Base-by-base conservation (phyloP, 2,329 filamentous ascomycete species). In the Penicillium digitatum region DNA sequence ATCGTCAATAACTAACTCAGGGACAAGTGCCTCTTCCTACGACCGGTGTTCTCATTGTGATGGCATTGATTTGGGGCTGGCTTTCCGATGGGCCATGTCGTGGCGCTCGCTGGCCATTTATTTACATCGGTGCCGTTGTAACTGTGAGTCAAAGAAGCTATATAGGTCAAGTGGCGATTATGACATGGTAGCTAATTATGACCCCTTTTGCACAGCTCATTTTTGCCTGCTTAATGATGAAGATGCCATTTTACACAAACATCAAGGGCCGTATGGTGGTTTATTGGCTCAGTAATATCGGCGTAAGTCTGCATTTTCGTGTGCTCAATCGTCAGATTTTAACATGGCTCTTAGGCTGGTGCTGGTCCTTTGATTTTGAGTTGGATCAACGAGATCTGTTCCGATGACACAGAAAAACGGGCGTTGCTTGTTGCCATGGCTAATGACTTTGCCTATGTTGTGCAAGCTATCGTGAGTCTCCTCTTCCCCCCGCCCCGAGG, bases 311-410 rank as follows among this genome's bases (percentile, higher is more conserved):
- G 32, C 12, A 0, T 27, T 29, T 27, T 26, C 10, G 12, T 5
- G 9, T 8, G 1, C 31, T 22, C 18, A 10, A n/a, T 7, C 4
- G 3, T 31, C 12, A 37, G 11, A 20, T 29, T 1, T 5, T 48
- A 16, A 48, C 22, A 14, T 1, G 8, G 5, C 3, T 39, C 18
- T 10, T 27, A 71, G 69, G 42, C 35, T 18, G 73, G 71, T 18
- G 72, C 72, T 0, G 73, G 73, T 2, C 72, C 72, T 2, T 63
- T 74, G 0, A 74, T 76, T 35, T 53, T 76, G 3, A 76, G 63
- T 12, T 72, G 70, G 70, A 69, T 65, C 45, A 72, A 72, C 38
- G 70, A 72, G 48, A 69, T 72, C 16, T 72, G 70, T 51, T 67
- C 70, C 34, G 54, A 55, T 2, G 63, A 66, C 16, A 66, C 62